These are phyloP conservation scores for Clitopilus hobsonii DNA, from an alignment of 768 basidiomycete species.

Conservation along the genomic window DNA sequence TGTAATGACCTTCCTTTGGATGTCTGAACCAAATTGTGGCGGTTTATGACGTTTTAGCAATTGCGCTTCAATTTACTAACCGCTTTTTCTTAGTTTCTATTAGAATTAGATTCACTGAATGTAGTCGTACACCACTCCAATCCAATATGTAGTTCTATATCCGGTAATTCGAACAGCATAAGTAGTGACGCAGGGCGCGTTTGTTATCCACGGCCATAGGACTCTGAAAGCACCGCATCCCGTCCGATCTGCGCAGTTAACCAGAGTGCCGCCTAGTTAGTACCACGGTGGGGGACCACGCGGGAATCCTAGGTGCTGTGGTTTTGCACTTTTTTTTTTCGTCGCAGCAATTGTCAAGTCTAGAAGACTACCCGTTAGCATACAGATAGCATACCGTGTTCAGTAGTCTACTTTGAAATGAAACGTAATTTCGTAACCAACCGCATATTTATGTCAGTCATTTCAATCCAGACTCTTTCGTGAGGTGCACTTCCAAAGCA, in stretches of 20 bases:
- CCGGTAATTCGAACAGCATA: not conserved
- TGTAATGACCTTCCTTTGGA: slow-evolving; percentile 80
- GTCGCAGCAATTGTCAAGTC: not conserved
- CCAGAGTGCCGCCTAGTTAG: slow-evolving; percentile 58
- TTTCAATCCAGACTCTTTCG: not conserved
- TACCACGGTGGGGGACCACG: slow-evolving; percentile 64
- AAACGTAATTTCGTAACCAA: not conserved
- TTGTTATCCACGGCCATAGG: slow-evolving; percentile 39
- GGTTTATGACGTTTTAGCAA: not conserved
- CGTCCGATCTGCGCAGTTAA: slow-evolving; percentile 64
- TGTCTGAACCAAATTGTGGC: slow-evolving; percentile 55
- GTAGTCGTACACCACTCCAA: not conserved
- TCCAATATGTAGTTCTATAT: too few species aligned
- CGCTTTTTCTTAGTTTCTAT: not conserved
- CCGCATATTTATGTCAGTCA: not conserved
- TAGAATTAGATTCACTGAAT: not conserved
- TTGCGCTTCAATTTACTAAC: not conserved
- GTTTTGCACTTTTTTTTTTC: slow-evolving; percentile 40
- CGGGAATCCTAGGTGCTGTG: slow-evolving; percentile 53
- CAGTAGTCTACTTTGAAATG: not conserved
- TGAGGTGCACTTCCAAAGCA: not conserved
- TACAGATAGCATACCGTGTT: not conserved
- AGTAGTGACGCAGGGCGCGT: not conserved
- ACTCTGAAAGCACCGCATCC: slow-evolving; percentile 52
- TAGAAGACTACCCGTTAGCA: not conserved